Conservation (phyloP, 1,284 basidiomycete genomes). For the Boletus semigastroideus region DNA sequence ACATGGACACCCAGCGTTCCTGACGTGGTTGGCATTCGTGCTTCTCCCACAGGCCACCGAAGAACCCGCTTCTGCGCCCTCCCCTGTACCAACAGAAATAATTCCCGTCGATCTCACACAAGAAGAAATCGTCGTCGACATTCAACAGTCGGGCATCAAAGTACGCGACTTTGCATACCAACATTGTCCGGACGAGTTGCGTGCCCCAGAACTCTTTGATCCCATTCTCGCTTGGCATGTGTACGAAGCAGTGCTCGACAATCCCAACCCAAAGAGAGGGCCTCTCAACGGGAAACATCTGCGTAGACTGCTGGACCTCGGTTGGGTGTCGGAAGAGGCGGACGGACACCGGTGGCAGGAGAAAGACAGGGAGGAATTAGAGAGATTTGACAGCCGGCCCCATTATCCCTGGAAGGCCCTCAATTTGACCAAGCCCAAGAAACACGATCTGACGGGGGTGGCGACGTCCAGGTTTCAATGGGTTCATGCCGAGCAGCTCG, state of each 20-base stretch:
- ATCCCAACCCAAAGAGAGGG: slow-evolving; percentile 29
- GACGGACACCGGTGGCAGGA: slow-evolving; percentile 38
- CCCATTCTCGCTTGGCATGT: slow-evolving; percentile 35
- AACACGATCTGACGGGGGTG: slow-evolving; percentile 27
- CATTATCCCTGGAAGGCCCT: slow-evolving; percentile 31
- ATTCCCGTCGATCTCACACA: slow-evolving; percentile 35
- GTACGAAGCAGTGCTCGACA: slow-evolving; percentile 32
- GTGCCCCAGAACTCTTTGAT: slow-evolving; percentile 42
- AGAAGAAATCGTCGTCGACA: slow-evolving; percentile 34
- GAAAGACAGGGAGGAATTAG: slow-evolving; percentile 44
- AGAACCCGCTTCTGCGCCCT: slow-evolving; percentile 27
- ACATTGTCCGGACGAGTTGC: slow-evolving; percentile 9
- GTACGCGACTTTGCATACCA: slow-evolving; percentile 51
- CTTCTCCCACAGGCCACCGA: slow-evolving; percentile 14
- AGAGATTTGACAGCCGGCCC: slow-evolving; percentile 35
- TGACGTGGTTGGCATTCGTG: background rate
- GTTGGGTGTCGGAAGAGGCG: slow-evolving; percentile 47
- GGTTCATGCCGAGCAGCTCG: slow-evolving; percentile 33
- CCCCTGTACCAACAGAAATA: slow-evolving; percentile 43
- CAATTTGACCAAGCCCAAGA: slow-evolving; percentile 26
- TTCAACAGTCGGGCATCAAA: slow-evolving; percentile 44
- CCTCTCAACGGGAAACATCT: slow-evolving; percentile 45
- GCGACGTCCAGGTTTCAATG: slow-evolving; percentile 32
- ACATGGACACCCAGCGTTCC: background rate
- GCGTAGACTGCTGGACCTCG: slow-evolving; percentile 45